A percentile compares a stretch with the other conserved stretches of the same genome.
Evolutionary conservation across 371 early-diverging fungal species (phyloP).

Genomic region (Mucor piriformis): DNA sequence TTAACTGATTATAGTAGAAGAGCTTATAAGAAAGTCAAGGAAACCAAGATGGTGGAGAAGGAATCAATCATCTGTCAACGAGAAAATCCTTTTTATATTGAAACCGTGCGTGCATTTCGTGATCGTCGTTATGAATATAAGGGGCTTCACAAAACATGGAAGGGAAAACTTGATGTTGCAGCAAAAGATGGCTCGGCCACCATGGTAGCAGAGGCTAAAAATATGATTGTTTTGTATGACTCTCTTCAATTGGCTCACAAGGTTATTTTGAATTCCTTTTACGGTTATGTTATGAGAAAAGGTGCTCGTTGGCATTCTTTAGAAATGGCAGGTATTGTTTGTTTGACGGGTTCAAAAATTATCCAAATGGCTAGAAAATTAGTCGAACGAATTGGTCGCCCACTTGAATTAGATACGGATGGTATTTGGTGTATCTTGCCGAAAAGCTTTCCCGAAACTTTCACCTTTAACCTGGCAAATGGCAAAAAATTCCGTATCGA

Average conservation of each 20-base stretch:
- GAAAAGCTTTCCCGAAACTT: conserved; percentile 90
- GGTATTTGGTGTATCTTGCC: conserved; percentile 99
- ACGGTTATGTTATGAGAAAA: conserved; percentile 99
- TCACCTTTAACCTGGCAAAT: conserved; percentile 76
- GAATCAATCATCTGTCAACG: conserved; percentile 97
- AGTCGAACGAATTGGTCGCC: conserved; percentile 95
- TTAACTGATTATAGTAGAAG: conserved; percentile 89
- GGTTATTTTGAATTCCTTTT: conserved; percentile 98
- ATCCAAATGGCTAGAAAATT: conserved; percentile 96
- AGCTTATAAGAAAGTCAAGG: conserved; percentile 86
- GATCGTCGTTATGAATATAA: conserved; percentile 99
- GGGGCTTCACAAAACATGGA: conserved; percentile 89
- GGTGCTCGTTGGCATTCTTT: conserved; percentile 99
- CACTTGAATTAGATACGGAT: conserved; percentile 99
- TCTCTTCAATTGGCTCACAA: conserved; percentile 99
- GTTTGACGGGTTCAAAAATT: conserved; percentile 96
- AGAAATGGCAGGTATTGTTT: conserved; percentile 99
- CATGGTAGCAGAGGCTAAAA: conserved; percentile 85
- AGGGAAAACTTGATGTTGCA: conserved; percentile 82
- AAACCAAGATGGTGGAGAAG: conserved; percentile 78
- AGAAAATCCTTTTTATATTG: conserved; percentile 99
- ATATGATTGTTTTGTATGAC: conserved; percentile 95
- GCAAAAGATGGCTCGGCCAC: conserved; percentile 63
- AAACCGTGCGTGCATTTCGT: conserved; percentile 97
- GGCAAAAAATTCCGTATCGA: conserved; percentile 86